phyloP scores from a whole-genome alignment of 257 asterid genomes.

The Sherardia arvensis region DNA sequence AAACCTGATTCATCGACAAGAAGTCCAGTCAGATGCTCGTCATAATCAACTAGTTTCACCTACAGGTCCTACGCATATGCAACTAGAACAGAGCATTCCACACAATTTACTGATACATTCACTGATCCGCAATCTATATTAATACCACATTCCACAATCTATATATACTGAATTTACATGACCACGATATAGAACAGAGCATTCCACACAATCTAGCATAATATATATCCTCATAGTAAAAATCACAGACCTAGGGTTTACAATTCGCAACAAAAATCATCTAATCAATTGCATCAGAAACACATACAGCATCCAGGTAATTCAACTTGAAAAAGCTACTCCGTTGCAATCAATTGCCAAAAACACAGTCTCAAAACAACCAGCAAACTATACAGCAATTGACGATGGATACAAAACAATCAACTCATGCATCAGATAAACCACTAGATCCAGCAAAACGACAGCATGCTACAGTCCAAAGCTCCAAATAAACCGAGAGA shows the following conservation, averaged over 20 bases:
- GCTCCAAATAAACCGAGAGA: neutral
- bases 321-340: neutral
- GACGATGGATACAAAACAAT: neutral
- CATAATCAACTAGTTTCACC: neutral
- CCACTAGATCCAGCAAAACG: conserved; percentile 16
- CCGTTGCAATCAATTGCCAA: neutral
- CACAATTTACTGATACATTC: no score
- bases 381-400: no score
- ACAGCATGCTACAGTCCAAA: neutral
- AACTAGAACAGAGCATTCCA: neutral
- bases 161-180: no score
- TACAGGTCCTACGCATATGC: neutral
- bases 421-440: neutral
- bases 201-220: no score
- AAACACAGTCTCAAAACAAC: neutral
- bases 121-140: no score
- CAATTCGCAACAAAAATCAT: neutral
- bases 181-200: no score
- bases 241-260: no score
- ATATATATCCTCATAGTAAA: no score
- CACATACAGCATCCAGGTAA: neutral
- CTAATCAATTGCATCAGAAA: neutral
- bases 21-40: neutral
- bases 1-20: conserved; percentile 34
- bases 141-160: no score